Evolutionary conservation across 1,284 basidiomycete species (phyloP).

Genomic region (Trichosporon faecale): DNA sequence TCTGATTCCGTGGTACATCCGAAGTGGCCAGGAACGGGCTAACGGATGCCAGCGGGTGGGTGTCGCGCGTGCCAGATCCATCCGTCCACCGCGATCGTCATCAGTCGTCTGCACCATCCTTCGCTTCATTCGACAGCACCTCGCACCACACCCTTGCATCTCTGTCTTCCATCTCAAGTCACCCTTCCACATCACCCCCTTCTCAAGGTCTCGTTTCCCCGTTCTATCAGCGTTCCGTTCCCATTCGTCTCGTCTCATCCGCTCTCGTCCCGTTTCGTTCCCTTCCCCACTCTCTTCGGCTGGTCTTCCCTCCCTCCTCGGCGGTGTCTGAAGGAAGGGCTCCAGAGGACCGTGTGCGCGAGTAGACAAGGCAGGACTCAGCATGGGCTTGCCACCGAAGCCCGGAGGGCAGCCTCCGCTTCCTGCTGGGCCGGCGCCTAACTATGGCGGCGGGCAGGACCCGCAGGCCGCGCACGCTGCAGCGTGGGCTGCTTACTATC

Average conservation of each 20-base stretch:
- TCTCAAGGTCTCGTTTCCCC: background rate
- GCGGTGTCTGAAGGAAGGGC: background rate
- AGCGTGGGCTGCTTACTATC: slow-evolving; percentile 51
- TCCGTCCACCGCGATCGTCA: background rate
- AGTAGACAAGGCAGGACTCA: background rate
- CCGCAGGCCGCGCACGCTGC: slow-evolving; percentile 43
- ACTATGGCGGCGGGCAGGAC: slow-evolving; percentile 22
- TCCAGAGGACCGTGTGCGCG: background rate
- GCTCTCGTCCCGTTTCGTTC: background rate
- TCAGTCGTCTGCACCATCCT: background rate
- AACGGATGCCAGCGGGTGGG: background rate
- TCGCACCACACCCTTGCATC: background rate
- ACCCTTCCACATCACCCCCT: too few relatives aligned
- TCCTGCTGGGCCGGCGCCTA: slow-evolving; percentile 46
- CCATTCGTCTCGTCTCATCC: background rate
- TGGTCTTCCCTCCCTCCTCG: background rate
- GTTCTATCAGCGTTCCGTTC: background rate
- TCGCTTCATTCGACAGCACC: background rate
- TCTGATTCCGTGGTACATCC: background rate
- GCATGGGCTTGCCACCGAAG: slow-evolving; percentile 5
- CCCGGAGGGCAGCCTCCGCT: slow-evolving; percentile 38
- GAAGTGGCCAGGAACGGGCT: background rate
- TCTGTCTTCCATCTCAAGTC: background rate
- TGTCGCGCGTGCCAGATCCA: background rate
- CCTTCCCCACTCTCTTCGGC: background rate